A percentile compares a stretch with the other conserved stretches of the same genome.
Conservation (phyloP, 331 rosid genomes). For the Rosa hybrid region DNA sequence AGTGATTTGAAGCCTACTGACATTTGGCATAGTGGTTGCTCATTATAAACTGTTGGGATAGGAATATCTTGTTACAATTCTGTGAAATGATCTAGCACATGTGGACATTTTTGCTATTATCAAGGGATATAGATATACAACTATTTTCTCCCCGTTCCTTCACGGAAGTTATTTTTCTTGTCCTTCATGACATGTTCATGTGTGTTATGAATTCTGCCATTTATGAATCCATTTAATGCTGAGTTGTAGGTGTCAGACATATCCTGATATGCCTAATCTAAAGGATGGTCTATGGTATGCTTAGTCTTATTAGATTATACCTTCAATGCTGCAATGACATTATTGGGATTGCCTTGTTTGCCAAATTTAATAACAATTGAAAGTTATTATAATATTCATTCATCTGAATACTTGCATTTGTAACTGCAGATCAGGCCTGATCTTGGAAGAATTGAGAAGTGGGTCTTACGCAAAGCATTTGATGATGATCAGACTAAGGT, state of each 20-base stretch:
- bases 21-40: neutral
- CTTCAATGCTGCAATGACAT: neutral
- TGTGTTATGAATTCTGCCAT: neutral
- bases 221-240: neutral
- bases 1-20: neutral
- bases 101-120: neutral
- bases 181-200: neutral
- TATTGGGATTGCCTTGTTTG: neutral
- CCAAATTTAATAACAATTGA: neutral
- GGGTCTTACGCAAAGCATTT: slow-evolving; percentile 93
- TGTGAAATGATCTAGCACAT: neutral
- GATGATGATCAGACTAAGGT: slow-evolving; percentile 88
- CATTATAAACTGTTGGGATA: neutral
- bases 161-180: neutral
- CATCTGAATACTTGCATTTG: slow-evolving; percentile 9
- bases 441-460: slow-evolving; percentile 85
- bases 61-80: neutral
- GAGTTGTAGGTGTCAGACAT: neutral
- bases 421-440: slow-evolving; percentile 54
- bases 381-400: neutral
- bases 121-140: neutral
- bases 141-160: neutral
- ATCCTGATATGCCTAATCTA: neutral
- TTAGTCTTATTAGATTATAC: slow-evolving; percentile 2
- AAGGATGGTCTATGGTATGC: neutral